These are phyloP conservation scores for Centrapalus pauciflorus DNA, from an alignment of 129 eudicot genomes.

Conservation along the genomic window DNA sequence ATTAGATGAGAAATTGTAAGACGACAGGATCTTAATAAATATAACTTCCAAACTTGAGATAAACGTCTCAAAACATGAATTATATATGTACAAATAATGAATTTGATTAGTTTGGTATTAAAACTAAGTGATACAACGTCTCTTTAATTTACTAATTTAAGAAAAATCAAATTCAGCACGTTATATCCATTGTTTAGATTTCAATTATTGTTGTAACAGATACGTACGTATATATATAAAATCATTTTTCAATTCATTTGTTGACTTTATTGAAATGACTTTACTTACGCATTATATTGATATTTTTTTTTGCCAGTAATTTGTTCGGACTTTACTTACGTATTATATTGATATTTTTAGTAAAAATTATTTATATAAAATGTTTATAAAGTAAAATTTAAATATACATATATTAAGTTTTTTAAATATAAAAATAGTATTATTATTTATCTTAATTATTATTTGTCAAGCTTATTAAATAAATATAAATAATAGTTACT, in stretches of 20 bases:
- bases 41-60: constrained; percentile 2
- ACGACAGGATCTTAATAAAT: background rate
- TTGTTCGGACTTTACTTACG: too few species aligned
- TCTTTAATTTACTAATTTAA: constrained; percentile 11
- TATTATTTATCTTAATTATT: too few species aligned
- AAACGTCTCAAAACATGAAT: background rate
- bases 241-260: background rate
- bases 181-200: constrained; percentile 6
- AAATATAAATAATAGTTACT: too few species aligned
- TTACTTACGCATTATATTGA: too few species aligned
- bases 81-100: background rate
- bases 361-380: too few species aligned
- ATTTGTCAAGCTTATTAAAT: too few species aligned
- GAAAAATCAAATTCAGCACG: constrained; percentile 7
- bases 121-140: constrained; percentile 3
- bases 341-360: too few species aligned
- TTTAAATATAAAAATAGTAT: too few species aligned
- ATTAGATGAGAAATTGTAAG: background rate
- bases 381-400: too few species aligned
- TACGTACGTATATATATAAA: background rate
- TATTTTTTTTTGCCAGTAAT: background rate
- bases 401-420: too few species aligned
- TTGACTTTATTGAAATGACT: background rate
- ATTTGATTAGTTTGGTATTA: background rate
- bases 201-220: constrained; percentile 13